phyloP scores from a whole-genome alignment of 345 rosid species.

The Citropsis articulata region DNA sequence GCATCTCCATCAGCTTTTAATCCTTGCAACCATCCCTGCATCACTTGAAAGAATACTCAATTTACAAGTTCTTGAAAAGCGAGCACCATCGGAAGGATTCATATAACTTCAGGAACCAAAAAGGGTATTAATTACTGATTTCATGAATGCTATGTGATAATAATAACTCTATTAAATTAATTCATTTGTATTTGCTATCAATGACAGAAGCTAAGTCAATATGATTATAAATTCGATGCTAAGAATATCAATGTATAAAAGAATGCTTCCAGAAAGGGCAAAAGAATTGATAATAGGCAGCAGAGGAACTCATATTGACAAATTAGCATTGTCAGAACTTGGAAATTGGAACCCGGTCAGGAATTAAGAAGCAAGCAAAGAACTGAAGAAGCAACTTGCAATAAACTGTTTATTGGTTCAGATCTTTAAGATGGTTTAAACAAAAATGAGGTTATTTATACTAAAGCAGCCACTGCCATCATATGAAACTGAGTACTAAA shows the following conservation, averaged over 20 bases:
- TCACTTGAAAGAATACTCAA: constrained; percentile 19
- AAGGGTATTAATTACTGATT: neutral
- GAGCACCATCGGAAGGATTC: constrained; percentile 8
- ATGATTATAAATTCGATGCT: neutral
- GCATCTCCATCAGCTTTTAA: constrained; percentile 82
- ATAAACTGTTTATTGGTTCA: neutral
- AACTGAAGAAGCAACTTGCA: neutral
- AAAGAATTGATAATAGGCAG: neutral
- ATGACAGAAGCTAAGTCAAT: neutral
- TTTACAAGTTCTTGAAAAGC: neutral
- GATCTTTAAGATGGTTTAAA: neutral
- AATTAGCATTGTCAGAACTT: neutral
- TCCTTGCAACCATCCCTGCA: constrained; percentile 97
- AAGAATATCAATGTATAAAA: neutral
- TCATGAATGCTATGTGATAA: neutral
- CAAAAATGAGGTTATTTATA: neutral
- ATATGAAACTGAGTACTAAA: too few relatives aligned
- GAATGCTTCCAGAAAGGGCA: neutral
- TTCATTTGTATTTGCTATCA: neutral
- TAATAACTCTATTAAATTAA: neutral
- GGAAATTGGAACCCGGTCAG: too few relatives aligned
- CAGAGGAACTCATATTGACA: neutral
- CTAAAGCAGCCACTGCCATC: neutral
- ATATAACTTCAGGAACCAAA: constrained; percentile 6
- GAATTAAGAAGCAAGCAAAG: too few relatives aligned